Percentiles rank a stretch among this genome's conserved stretches.
These are phyloP conservation scores for Papilionanthe hybrid DNA, from an alignment of 116 monocot genomes.

Conservation along the genomic window DNA sequence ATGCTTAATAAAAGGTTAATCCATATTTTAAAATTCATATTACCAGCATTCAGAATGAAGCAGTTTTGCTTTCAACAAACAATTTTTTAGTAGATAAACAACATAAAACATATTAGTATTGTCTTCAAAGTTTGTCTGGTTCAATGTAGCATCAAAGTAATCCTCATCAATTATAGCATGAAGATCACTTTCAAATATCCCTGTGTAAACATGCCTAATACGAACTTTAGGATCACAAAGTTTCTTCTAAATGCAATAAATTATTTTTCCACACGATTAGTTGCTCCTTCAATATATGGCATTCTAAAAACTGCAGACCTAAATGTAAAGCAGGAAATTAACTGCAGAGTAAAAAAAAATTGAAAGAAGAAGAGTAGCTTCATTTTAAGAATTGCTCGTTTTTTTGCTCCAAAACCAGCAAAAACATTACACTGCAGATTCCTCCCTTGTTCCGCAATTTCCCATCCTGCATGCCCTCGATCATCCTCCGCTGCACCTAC, in stretches of 20 bases:
- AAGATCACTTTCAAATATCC: too few relatives aligned
- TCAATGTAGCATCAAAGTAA: conserved; percentile 70
- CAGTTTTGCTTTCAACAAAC: too few relatives aligned
- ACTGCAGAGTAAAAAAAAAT: background rate
- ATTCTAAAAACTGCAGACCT: background rate
- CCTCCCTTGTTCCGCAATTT: too few relatives aligned
- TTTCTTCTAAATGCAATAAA: background rate
- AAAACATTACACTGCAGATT: too few relatives aligned
- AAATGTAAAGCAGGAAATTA: background rate
- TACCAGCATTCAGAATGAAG: too few relatives aligned
- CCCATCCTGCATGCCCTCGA: too few relatives aligned
- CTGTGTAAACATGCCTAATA: background rate
- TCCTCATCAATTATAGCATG: conserved; percentile 13
- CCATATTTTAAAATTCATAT: too few relatives aligned
- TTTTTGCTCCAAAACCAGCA: too few relatives aligned
- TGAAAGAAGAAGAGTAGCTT: background rate
- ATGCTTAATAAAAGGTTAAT: too few relatives aligned
- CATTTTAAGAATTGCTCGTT: too few relatives aligned
- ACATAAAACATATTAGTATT: conserved; percentile 93
- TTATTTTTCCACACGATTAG: background rate
- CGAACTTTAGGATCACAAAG: background rate
- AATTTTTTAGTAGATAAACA: too few relatives aligned
- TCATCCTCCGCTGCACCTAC: too few relatives aligned
- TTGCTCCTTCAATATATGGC: background rate
- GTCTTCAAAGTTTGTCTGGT: conserved; percentile 84